Evolutionary conservation across 1,284 basidiomycete species (phyloP), one percentile per base, ranked within the genome.

Genomic region (Trametes pubescens): DNA sequence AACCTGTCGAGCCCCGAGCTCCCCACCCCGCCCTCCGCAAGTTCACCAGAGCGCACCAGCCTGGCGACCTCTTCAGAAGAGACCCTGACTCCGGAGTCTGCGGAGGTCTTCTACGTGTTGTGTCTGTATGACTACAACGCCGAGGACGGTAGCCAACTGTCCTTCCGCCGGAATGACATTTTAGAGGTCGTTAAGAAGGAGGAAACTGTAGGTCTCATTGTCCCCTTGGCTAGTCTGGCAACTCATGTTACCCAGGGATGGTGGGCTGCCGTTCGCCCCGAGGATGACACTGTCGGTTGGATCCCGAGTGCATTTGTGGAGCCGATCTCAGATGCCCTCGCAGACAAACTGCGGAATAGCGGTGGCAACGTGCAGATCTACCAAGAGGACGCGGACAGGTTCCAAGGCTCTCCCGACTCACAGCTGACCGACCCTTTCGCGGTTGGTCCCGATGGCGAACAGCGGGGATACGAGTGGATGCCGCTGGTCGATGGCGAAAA

Each of bases 221-320:
- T 18, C n/a, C 10, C 18, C 21, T 46, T 40, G 9, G 11, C 5
- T 29, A 16, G 53, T 22, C 8, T 48, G 22, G 26, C 32, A 9
- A 29, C 56, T 40, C 22, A 59, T 21, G 18, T 16, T 32, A 22
- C n/a, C 6, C 53, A 76, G 75, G 91, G 91, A 8, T 92, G 91
- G 91, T 92, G 90, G 89, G 90, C 89, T 32, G 91, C 91, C 34
- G 82, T 89, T 74, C 81, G 84, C n/a, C 77, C 76, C 10, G 81
- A 82, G 47, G 80, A 79, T 11, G 77, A 82, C 57, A 75, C 75
- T 40, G 81, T 90, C 47, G 90, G 91, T 55, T 93, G 91, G 91
- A 86, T 93, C 66, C 91, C 91, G 26, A 71, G 73, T 68, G 67
- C 73, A 59, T 72, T 74, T 67, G 71, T 78, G 21, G 72, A 76